A percentile compares a stretch with the other conserved stretches of the same genome.
Evolutionary conservation across 1,139 yeast species (phyloP).

Genomic region (Pichiaceae sp.): DNA sequence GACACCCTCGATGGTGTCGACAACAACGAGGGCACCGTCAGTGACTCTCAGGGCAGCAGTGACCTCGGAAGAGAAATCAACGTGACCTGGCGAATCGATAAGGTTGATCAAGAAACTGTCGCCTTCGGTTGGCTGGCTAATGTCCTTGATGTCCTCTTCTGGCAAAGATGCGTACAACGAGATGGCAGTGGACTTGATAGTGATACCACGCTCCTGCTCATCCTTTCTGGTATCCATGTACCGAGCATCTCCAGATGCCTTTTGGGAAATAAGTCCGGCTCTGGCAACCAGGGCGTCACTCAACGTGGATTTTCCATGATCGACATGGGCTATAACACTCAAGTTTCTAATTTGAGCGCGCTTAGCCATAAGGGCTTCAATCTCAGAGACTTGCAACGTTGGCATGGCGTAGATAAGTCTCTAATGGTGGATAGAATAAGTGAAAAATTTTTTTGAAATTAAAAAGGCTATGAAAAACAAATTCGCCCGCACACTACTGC

Average conservation of each 20-base stretch:
- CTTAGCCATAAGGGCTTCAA: slow-evolving; percentile 98
- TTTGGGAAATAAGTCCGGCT: slow-evolving; percentile 99
- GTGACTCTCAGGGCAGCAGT: slow-evolving; percentile 99
- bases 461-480: no score
- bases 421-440: neutral
- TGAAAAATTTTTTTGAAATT: neutral
- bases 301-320: slow-evolving; percentile 99
- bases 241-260: slow-evolving; percentile 99
- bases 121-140: slow-evolving; percentile 91
- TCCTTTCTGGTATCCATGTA: slow-evolving; percentile 99
- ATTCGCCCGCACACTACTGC: no score
- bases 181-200: slow-evolving; percentile 98
- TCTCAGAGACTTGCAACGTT: slow-evolving; percentile 25
- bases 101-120: slow-evolving; percentile 93
- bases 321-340: slow-evolving; percentile 99
- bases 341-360: slow-evolving; percentile 99
- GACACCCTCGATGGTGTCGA: slow-evolving; percentile 99
- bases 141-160: slow-evolving; percentile 91
- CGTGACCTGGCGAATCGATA: slow-evolving; percentile 99
- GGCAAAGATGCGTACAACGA: slow-evolving; percentile 86
- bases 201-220: slow-evolving; percentile 99
- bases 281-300: slow-evolving; percentile 98
- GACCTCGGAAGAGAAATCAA: slow-evolving; percentile 99
- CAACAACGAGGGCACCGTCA: slow-evolving; percentile 99
- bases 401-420: neutral